Evolutionary conservation across 768 basidiomycete genomes (phyloP).

Genomic region (Phaeolepiota aurea): DNA sequence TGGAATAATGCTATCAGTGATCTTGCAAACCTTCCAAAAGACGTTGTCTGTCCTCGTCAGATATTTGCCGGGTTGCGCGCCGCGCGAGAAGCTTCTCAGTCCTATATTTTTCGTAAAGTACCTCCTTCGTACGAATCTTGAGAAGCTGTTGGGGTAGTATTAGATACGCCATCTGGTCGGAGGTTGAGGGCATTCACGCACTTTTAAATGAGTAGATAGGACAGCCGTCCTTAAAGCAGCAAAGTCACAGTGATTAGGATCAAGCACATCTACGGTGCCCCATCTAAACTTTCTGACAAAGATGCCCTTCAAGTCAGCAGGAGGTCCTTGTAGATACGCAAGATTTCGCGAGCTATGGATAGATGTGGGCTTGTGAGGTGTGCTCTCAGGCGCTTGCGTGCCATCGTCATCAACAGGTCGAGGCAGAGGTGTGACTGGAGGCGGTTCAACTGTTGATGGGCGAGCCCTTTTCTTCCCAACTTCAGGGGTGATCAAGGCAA

Average conservation of each 20-base stretch:
- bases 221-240: slow-evolving; percentile 77
- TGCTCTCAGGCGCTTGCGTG: slow-evolving; percentile 17
- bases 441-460: slow-evolving; percentile 17
- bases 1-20: background rate
- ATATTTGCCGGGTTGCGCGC: slow-evolving; percentile 73
- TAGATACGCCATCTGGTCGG: slow-evolving; percentile 3
- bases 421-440: slow-evolving; percentile 19
- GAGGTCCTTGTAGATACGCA: slow-evolving; percentile 44
- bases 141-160: slow-evolving; percentile 46
- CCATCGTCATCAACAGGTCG: slow-evolving; percentile 37
- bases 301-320: slow-evolving; percentile 63
- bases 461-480: slow-evolving; percentile 32
- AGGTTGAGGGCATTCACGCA: slow-evolving; percentile 21
- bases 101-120: slow-evolving; percentile 88
- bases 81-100: slow-evolving; percentile 86
- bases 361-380: slow-evolving; percentile 29
- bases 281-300: slow-evolving; percentile 78
- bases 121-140: slow-evolving; percentile 78
- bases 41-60: slow-evolving; percentile 64
- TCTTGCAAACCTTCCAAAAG: slow-evolving; percentile 59
- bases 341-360: slow-evolving; percentile 24
- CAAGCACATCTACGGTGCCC: slow-evolving; percentile 83
- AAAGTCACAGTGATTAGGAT: slow-evolving; percentile 85
- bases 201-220: slow-evolving; percentile 80
- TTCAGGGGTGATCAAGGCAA: slow-evolving; percentile 76